Conservation (phyloP, 768 basidiomycete genomes). For the Pleurotus eryngii region DNA sequence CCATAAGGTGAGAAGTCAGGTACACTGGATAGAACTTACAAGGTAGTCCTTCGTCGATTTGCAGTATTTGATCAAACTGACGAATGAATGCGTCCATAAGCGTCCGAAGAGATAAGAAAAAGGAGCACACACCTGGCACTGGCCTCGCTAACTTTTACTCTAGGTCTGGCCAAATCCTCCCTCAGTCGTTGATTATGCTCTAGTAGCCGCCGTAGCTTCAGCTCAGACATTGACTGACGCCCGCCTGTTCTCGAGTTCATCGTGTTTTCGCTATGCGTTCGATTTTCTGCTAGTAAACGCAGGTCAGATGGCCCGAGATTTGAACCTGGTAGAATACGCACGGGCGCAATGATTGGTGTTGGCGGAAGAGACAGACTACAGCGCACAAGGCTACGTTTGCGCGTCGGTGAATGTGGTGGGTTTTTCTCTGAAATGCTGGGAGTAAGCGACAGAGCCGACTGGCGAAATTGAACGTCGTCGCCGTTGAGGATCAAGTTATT, state of each 20-base stretch:
- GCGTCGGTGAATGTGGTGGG: no score
- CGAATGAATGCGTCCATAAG: conserved; percentile 1
- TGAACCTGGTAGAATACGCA: no score
- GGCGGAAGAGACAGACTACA: no score
- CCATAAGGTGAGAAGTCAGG: conserved; percentile 11
- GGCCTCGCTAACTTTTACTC: conserved; percentile 90
- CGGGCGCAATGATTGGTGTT: no score
- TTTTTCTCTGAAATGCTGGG: not conserved
- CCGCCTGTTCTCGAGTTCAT: conserved; percentile 64
- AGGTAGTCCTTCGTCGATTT: conserved; percentile 90
- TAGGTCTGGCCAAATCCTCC: conserved; percentile 85
- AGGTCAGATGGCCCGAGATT: no score
- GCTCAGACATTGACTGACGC: conserved; percentile 93
- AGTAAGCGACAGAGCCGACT: not conserved
- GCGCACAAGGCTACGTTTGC: no score
- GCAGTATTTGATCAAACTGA: conserved; percentile 92
- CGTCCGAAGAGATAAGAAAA: conserved; percentile 22
- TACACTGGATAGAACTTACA: conserved; percentile 41
- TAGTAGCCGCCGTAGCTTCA: conserved; percentile 88
- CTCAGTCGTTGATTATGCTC: conserved; percentile 91
- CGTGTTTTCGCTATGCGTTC: conserved; percentile 7
- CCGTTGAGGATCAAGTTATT: conserved; percentile 8
- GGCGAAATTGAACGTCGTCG: not conserved
- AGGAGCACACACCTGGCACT: conserved; percentile 62
- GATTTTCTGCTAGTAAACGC: no score